Base-by-base conservation (phyloP, 208 protist species). In the Wallacemonas sp. region DNA sequence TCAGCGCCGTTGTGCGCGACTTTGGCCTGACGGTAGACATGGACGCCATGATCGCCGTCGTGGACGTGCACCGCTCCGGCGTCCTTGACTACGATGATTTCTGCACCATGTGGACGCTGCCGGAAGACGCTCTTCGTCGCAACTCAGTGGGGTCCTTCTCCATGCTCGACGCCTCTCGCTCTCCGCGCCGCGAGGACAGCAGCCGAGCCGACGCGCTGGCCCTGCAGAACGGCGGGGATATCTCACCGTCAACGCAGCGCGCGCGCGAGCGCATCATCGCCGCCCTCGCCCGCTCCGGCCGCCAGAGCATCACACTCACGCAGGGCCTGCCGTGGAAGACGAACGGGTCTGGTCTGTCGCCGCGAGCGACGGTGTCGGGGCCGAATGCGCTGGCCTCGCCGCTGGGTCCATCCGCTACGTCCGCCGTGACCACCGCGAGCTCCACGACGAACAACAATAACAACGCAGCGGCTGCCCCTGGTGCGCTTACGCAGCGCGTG, bases 1-100 rank as follows among this genome's bases (percentile, higher is more conserved):
- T 95, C 52, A 70, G 76, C n/a, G 70, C 83, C n/a, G 80, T 74
- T 32, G 77, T 89, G 22, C 75, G 62, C 16, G 64, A 83, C 48
- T 95, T 93, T 54, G 79, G 76, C 31, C 78, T 95, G n/a, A 91
- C 84, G 10, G 79, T 95, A 61, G 89, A 95, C 74, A 80, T 92
- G 28, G 83, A 87, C 62, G 62, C 63, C 33, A 84, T 88, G 81
- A 81, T 91, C 33, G 65, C 49, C 38, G 66, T 59, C 38, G 74
- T 85, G 0, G 88, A 94, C 42, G 72, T 82, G 41, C 76, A 91
- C 46, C 69, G 66, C 62, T 72, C 65, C 25, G 77, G 64, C 33
- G 75, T 78, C 65, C 68, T 94, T 11, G 72, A 77, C 75, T 94
- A 87, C 72, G 39, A 67, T 1, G 85, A 90, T 63, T 94, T 94